Conservation (phyloP, 257 asterid genomes). For the Solanum chaucha region DNA sequence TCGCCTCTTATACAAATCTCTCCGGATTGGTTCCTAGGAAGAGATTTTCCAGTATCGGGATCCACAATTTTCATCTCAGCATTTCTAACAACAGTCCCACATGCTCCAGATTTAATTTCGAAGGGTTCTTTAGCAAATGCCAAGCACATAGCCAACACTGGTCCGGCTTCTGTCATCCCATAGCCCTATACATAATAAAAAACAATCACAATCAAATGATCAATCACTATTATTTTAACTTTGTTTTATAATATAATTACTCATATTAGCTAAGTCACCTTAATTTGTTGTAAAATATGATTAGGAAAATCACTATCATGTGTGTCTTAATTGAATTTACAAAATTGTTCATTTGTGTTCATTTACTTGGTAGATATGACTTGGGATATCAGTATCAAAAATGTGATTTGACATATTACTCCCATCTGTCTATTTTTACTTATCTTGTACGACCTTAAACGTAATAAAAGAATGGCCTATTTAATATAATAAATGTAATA, state of each 20-base stretch:
- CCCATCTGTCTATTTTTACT: not conserved
- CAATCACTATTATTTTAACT: not conserved
- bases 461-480: not conserved
- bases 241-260: not conserved
- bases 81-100: constrained; percentile 85
- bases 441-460: too few species aligned
- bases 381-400: not conserved
- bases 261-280: not conserved
- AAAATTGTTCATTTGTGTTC: not conserved
- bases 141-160: constrained; percentile 82
- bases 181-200: constrained; percentile 41
- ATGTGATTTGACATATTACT: not conserved
- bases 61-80: constrained; percentile 91
- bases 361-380: not conserved
- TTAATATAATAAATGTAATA: too few species aligned
- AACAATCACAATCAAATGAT: not conserved
- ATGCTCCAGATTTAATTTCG: constrained; percentile 86
- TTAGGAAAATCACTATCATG: not conserved
- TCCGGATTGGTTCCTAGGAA: constrained; percentile 67
- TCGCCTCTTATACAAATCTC: constrained; percentile 86
- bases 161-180: constrained; percentile 98
- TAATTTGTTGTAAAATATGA: not conserved
- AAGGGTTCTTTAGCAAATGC: constrained; percentile 77
- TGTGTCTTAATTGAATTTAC: not conserved
- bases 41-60: constrained; percentile 40